A percentile compares a stretch with the other conserved stretches of the same genome.
Evolutionary conservation across 768 basidiomycete genomes (phyloP).

Genomic region (Zangia roseola): DNA sequence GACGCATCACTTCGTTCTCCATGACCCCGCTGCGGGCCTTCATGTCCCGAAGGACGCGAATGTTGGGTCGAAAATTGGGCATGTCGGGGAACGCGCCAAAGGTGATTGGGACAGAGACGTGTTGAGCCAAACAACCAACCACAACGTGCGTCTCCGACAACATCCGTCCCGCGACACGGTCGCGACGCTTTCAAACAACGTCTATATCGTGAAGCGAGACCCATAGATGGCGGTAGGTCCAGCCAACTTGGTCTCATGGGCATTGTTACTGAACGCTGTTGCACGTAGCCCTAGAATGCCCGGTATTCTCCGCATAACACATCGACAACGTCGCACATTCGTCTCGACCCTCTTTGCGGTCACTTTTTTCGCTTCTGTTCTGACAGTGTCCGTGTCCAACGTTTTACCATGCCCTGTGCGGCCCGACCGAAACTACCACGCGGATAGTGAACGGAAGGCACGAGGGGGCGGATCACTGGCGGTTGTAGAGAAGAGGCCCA

Average conservation of each 20-base stretch:
- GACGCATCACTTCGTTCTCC: slow-evolving; percentile 76
- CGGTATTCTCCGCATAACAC: slow-evolving; percentile 57
- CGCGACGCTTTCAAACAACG: background rate
- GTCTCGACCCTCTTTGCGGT: slow-evolving; percentile 77
- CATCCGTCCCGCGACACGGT: background rate
- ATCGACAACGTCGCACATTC: slow-evolving; percentile 62
- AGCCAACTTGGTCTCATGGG: too few relatives aligned
- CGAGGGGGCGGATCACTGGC: slow-evolving; percentile 29
- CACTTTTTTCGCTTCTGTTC: slow-evolving; percentile 74
- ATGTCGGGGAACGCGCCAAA: too few relatives aligned
- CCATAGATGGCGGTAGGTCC: slow-evolving; percentile 27
- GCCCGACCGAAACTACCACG: slow-evolving; percentile 52
- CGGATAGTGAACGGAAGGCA: slow-evolving; percentile 46
- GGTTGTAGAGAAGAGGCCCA: slow-evolving; percentile 61
- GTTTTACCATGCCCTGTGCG: slow-evolving; percentile 81
- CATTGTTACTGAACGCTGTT: slow-evolving; percentile 41
- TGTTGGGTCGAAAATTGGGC: slow-evolving; percentile 37
- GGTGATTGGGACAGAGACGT: too few relatives aligned
- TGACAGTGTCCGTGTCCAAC: slow-evolving; percentile 79
- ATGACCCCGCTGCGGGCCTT: slow-evolving; percentile 71
- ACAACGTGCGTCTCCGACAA: background rate
- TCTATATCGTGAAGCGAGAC: slow-evolving; percentile 11
- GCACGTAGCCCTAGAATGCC: slow-evolving; percentile 55
- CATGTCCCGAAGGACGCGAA: slow-evolving; percentile 70
- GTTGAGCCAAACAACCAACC: slow-evolving; percentile 27